Conservation (phyloP, 2,329 filamentous ascomycete genomes). For the Penicillium sclerotiorum region DNA sequence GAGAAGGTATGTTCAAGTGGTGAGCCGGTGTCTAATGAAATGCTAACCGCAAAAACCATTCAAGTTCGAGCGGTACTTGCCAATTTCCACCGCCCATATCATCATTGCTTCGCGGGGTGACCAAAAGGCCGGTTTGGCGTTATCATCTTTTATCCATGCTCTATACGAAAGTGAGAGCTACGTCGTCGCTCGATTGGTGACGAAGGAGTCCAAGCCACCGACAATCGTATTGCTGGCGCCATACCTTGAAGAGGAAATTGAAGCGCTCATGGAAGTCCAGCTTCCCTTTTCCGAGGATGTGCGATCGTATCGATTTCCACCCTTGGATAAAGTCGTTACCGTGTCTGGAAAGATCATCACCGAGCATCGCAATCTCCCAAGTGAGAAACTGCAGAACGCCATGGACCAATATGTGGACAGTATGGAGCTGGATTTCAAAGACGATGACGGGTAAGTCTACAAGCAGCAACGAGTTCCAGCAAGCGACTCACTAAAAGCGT, state of each 20-base stretch:
- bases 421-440: conserved; percentile 78
- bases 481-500: too few relatives aligned
- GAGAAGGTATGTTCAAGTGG: conserved; percentile 58
- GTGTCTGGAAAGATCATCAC: conserved; percentile 79
- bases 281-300: conserved; percentile 93
- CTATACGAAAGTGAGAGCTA: conserved; percentile 83
- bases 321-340: conserved; percentile 83
- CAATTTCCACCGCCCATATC: conserved; percentile 77
- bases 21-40: background rate
- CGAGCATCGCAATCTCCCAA: conserved; percentile 82
- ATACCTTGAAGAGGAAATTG: conserved; percentile 73
- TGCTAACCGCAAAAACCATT: background rate
- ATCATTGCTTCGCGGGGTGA: conserved; percentile 78
- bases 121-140: conserved; percentile 76
- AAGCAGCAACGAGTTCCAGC: too few relatives aligned
- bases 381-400: conserved; percentile 69
- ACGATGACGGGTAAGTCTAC: conserved; percentile 73
- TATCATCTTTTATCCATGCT: conserved; percentile 88
- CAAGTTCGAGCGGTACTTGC: conserved; percentile 80
- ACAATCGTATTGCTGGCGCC: conserved; percentile 77
- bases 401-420: conserved; percentile 92
- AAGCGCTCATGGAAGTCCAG: conserved; percentile 86
- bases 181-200: conserved; percentile 81
- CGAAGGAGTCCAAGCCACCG: conserved; percentile 80
- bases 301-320: conserved; percentile 86